Percentiles rank a stretch among this genome's conserved stretches.
Conservation (phyloP, 2,329 filamentous ascomycete species). For the Dissoconium aciculare region DNA sequence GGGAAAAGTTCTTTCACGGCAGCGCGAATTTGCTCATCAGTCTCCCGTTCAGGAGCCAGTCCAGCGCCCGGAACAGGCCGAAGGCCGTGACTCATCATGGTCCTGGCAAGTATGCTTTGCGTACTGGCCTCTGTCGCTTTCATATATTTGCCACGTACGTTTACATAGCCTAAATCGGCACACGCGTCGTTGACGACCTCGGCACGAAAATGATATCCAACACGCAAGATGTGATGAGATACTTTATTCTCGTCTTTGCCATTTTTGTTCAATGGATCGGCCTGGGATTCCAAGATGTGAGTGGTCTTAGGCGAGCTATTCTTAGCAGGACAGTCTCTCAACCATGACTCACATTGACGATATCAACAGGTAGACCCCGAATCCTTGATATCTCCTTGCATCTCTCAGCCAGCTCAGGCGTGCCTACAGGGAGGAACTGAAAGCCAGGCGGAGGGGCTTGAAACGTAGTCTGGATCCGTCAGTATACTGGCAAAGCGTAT, state of each 20-base stretch:
- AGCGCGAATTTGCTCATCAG: constrained; percentile 38
- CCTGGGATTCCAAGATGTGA: too few species aligned
- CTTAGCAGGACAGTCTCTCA: too few species aligned
- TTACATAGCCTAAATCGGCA: constrained; percentile 33
- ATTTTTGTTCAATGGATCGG: constrained; percentile 13
- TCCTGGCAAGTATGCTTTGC: constrained; percentile 19
- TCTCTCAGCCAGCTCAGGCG: constrained; percentile 42
- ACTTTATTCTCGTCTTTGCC: constrained; percentile 23
- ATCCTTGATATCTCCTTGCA: constrained; percentile 46
- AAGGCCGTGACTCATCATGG: constrained; percentile 24
- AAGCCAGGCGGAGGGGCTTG: constrained; percentile 43
- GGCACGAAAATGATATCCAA: constrained; percentile 49
- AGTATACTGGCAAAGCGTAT: too few species aligned
- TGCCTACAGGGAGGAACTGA: constrained; percentile 45
- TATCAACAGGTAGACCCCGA: constrained; percentile 38
- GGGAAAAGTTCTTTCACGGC: constrained; percentile 49
- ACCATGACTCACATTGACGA: constrained; percentile 44
- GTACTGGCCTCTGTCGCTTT: constrained; percentile 16
- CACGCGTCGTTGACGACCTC: constrained; percentile 45
- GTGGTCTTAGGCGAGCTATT: too few species aligned
- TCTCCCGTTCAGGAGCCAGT: constrained; percentile 22
- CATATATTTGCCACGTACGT: constrained; percentile 20
- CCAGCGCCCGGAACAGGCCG: constrained; percentile 3
- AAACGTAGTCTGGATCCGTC: constrained; percentile 34
- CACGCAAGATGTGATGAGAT: constrained; percentile 45